Base-by-base conservation (phyloP, 148 eudicot genomes). In the Mesembryanthemum crystallinum region DNA sequence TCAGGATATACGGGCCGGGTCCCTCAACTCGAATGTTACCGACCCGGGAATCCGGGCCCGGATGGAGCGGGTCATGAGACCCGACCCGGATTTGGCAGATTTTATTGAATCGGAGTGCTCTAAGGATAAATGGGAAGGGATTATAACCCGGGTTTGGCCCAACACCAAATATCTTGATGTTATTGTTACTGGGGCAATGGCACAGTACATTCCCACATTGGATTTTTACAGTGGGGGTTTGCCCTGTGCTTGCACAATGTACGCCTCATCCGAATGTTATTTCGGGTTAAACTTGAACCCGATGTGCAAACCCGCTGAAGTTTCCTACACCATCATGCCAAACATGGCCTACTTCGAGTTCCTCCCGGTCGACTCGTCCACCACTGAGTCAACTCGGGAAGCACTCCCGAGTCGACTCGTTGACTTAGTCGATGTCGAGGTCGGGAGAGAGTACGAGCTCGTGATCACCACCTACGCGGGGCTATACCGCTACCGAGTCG, bases 301-400 rank as follows among this genome's bases (percentile, higher is more conserved):
- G 21, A 86, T 92, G 87, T 86, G 89, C 43, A 86, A 88, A 37
- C 98, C 98, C 3, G 63, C 93, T 0, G 88, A 92, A 64, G 97
- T 92, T 7, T 92, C 93, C 0, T 92, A 92, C 82, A 92, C 98
- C 76, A 89, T 93, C 72, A 91, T 93, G 96, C 98, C 98, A 30
- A 93, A 93, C 88, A 93, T 93, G 98, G 96, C 90, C 43, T 90
- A 90, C 67, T 93, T 93, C 69, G 96, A 90, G 86, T 93, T 93
- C 72, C 77, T 93, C 29, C 91, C 98, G 0, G 80, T 87, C 32
- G 90, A 87, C 74, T 75, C 78, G 12, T 52, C 77, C 37, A 37
- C 85, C 72, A 32, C 87, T 75, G 77, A 79, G 79, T 45, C 73
- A 5, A 51, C 82, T 8, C 82, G 71, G 5, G 83, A 70, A 55